A percentile compares a stretch with the other conserved stretches of the same genome.
Evolutionary conservation across 1,139 yeast species (phyloP).

Genomic region (Magnusiomyces fungicola): DNA sequence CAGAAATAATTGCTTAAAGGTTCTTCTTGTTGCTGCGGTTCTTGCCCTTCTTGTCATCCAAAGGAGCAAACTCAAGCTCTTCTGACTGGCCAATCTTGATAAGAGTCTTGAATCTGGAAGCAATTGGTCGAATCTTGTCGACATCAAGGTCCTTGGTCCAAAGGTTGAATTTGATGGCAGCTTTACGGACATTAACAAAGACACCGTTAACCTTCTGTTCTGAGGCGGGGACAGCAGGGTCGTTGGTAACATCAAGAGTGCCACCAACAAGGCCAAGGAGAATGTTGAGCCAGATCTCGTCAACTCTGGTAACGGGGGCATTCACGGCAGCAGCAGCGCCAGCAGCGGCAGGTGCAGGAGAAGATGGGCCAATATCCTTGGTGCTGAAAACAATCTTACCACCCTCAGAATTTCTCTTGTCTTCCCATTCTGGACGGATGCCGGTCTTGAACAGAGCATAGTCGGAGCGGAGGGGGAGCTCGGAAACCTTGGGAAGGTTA

Average conservation of each 20-base stretch:
- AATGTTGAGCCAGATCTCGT: slow-evolving; percentile 90
- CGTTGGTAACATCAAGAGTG: slow-evolving; percentile 65
- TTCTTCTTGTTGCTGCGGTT: slow-evolving; percentile 1
- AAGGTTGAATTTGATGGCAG: slow-evolving; percentile 76
- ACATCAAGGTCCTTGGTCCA: slow-evolving; percentile 73
- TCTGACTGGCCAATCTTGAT: slow-evolving; percentile 62
- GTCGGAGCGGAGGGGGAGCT: slow-evolving; percentile 86
- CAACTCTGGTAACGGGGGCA: slow-evolving; percentile 42
- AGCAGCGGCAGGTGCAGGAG: slow-evolving; percentile 10
- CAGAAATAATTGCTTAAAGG: no score
- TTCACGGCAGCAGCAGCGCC: slow-evolving; percentile 23
- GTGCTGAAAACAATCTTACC: slow-evolving; percentile 91
- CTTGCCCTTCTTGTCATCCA: slow-evolving; percentile 2
- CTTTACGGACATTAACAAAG: slow-evolving; percentile 80
- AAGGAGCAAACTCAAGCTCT: slow-evolving; percentile 69
- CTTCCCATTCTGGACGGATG: slow-evolving; percentile 99
- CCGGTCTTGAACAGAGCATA: slow-evolving; percentile 94
- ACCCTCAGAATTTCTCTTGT: slow-evolving; percentile 75
- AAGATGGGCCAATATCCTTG: slow-evolving; percentile 39
- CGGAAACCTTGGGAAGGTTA: slow-evolving; percentile 87
- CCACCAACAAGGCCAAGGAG: slow-evolving; percentile 92
- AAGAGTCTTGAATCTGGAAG: slow-evolving; percentile 67
- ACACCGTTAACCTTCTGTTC: slow-evolving; percentile 85
- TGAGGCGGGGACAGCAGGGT: slow-evolving; percentile 41
- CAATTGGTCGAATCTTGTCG: slow-evolving; percentile 45